Conservation (phyloP, 164 flowering plant species). For the Litsea cubeba region DNA sequence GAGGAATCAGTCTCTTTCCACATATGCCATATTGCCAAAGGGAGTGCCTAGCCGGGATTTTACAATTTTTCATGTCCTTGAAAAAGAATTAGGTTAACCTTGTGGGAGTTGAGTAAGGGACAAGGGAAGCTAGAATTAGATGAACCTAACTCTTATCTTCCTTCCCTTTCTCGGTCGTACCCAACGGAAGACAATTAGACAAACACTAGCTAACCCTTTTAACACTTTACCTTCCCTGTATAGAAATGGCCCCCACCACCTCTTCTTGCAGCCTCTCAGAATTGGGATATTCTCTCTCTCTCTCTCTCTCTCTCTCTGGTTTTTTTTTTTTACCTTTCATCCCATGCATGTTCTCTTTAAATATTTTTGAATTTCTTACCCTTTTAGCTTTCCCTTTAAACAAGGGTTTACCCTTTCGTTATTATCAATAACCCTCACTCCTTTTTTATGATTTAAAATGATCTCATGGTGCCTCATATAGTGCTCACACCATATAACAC, state of each 20-base stretch:
- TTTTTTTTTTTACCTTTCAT: too few species aligned
- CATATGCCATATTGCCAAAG: too few species aligned
- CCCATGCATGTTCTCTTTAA: neutral
- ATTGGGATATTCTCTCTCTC: neutral
- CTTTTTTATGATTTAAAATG: too few species aligned
- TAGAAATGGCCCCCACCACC: neutral
- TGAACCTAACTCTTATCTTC: neutral
- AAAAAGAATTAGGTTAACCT: too few species aligned
- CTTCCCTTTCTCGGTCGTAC: neutral
- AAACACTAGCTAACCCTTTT: neutral
- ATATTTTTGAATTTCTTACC: neutral
- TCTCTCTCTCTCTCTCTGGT: neutral
- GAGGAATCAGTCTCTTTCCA: too few species aligned
- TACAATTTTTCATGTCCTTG: too few species aligned
- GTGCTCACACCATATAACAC: too few species aligned
- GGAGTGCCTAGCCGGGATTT: too few species aligned
- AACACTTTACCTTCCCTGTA: neutral
- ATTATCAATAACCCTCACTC: too few species aligned
- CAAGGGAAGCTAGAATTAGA: slow-evolving; percentile 3
- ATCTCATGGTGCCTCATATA: too few species aligned
- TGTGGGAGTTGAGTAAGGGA: neutral
- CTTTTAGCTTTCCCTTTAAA: neutral
- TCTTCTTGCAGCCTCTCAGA: neutral
- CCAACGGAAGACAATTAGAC: neutral
- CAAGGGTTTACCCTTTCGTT: neutral